Percentiles rank a stretch among this genome's conserved stretches.
Evolutionary conservation across 2,329 filamentous ascomycete genomes (phyloP).

Genomic region (Aspergillus ustus): DNA sequence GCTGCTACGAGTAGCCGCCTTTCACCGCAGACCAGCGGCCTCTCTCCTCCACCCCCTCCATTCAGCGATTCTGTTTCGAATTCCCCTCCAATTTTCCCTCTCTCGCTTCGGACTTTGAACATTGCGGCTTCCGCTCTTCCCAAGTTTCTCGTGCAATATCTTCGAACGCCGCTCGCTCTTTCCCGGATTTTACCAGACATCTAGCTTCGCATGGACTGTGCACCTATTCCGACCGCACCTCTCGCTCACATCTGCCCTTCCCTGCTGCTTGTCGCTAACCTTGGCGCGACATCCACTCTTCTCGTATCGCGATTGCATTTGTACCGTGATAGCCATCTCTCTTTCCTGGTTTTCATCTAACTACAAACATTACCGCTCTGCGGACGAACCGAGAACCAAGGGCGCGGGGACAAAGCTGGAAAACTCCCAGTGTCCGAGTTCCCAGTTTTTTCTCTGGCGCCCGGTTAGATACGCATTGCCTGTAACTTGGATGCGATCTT

Average conservation of each 20-base stretch:
- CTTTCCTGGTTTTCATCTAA: background rate
- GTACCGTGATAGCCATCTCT: constrained; percentile 4
- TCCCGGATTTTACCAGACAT: background rate
- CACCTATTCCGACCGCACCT: constrained; percentile 9
- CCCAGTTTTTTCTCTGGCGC: constrained; percentile 5
- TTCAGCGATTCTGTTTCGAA: background rate
- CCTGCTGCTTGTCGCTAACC: background rate
- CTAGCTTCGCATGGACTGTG: background rate
- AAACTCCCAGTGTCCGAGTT: background rate
- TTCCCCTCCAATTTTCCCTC: background rate
- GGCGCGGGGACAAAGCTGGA: background rate
- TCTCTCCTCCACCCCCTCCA: background rate
- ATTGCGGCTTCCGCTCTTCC: background rate
- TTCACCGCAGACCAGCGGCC: background rate
- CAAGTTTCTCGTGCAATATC: background rate
- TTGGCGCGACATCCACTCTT: background rate
- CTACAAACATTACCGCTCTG: background rate
- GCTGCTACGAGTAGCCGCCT: background rate
- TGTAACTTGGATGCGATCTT: constrained; percentile 20
- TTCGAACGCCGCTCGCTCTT: background rate
- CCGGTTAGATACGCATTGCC: background rate
- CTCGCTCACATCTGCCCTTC: constrained; percentile 1
- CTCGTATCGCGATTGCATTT: background rate
- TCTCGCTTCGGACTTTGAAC: background rate
- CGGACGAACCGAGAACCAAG: background rate